phyloP scores from a whole-genome alignment of 192 early-diverging fungal species.

The Dissophora globulifera region DNA sequence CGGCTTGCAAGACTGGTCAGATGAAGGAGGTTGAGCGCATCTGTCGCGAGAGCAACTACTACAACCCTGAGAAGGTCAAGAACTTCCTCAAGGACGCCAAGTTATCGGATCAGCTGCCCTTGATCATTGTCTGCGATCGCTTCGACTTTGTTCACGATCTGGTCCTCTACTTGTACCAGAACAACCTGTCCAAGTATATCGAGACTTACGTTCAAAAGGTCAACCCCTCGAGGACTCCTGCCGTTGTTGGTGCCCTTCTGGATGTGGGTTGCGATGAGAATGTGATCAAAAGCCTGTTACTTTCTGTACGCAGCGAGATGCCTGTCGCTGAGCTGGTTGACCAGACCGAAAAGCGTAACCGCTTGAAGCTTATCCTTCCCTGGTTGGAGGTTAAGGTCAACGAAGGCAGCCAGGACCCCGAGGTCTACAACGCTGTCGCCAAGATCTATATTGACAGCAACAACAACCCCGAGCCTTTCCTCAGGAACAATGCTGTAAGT shows the following conservation, averaged over 20 bases:
- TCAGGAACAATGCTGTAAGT: conserved; percentile 81
- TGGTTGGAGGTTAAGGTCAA: conserved; percentile 93
- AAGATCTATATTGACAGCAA: conserved; percentile 99
- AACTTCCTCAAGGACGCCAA: conserved; percentile 99
- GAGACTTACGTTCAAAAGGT: conserved; percentile 99
- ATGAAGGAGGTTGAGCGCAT: conserved; percentile 98
- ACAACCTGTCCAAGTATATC: conserved; percentile 94
- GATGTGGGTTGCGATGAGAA: conserved; percentile 98
- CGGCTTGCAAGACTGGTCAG: conserved; percentile 92
- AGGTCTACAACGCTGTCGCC: conserved; percentile 97
- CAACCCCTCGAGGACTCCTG: conserved; percentile 92
- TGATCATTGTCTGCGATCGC: conserved; percentile 99
- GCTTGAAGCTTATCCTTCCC: conserved; percentile 93
- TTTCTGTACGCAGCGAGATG: conserved; percentile 84
- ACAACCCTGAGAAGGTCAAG: conserved; percentile 98
- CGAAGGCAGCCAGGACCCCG: conserved; percentile 88
- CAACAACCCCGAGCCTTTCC: conserved; percentile 96
- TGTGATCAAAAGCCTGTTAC: conserved; percentile 89
- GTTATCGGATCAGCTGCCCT: conserved; percentile 93
- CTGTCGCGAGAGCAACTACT: conserved; percentile 95
- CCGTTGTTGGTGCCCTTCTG: conserved; percentile 95
- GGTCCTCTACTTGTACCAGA: conserved; percentile 95
- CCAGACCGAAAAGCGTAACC: conserved; percentile 96
- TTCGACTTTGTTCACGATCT: conserved; percentile 98
- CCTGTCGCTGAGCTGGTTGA: conserved; percentile 88